Percentiles rank a stretch among this genome's conserved stretches.
Conservation (phyloP, 2,329 filamentous ascomycete genomes). For the Aureobasidium sp. region DNA sequence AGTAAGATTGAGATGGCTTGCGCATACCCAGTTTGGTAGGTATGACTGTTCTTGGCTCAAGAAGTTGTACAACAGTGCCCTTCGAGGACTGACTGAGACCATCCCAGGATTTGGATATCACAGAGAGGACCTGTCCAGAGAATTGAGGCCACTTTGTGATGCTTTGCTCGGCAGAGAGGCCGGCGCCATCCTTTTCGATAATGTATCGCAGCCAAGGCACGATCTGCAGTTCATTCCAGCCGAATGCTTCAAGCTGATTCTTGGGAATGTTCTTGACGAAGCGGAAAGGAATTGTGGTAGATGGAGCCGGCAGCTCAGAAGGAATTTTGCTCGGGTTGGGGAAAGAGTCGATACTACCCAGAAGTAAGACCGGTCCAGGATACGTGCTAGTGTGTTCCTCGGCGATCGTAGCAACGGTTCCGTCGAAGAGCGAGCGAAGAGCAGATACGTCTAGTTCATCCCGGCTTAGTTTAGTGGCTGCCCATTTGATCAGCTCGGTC, state of each 20-base stretch:
- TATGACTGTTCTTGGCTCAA: conserved; percentile 67
- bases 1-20: conserved; percentile 79
- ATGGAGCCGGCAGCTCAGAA: conserved; percentile 70
- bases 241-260: conserved; percentile 67
- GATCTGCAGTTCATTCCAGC: conserved; percentile 79
- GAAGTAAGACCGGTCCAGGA: conserved; percentile 64
- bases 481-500: conserved; percentile 77
- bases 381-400: conserved; percentile 46
- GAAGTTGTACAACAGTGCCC: conserved; percentile 54
- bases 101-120: conserved; percentile 89
- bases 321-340: conserved; percentile 73
- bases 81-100: conserved; percentile 61
- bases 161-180: conserved; percentile 57
- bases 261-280: conserved; percentile 65
- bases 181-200: conserved; percentile 57
- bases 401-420: conserved; percentile 64
- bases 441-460: conserved; percentile 65
- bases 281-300: conserved; percentile 75
- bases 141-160: conserved; percentile 67
- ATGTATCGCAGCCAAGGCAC: conserved; percentile 81
- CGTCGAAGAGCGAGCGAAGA: conserved; percentile 65
- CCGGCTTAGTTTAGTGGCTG: conserved; percentile 62
- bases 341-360: conserved; percentile 69
- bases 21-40: conserved; percentile 89
- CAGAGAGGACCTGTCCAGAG: conserved; percentile 65